phyloP scores from a whole-genome alignment of 768 basidiomycete genomes.

The Terana coerulea region DNA sequence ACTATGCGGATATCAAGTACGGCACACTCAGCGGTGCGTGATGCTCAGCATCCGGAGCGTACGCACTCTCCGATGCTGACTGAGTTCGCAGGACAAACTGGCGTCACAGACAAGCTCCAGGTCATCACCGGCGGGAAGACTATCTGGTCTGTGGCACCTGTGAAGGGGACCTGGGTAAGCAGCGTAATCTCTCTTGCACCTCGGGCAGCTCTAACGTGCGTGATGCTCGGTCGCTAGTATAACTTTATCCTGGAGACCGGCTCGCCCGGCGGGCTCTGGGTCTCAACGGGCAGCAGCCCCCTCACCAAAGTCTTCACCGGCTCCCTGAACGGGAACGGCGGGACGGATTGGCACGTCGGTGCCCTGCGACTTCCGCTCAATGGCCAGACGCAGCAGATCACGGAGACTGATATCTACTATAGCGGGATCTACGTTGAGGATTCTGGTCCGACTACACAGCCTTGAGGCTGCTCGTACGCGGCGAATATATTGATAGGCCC shows the following conservation, averaged over 20 bases:
- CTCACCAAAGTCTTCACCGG: constrained; percentile 20
- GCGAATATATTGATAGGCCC: no score
- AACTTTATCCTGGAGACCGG: constrained; percentile 20
- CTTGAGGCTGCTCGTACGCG: no score
- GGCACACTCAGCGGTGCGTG: constrained; percentile 16
- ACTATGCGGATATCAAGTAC: constrained; percentile 22
- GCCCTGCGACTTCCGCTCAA: constrained; percentile 20
- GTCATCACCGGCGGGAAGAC: constrained; percentile 21
- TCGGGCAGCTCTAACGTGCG: not conserved
- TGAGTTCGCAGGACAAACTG: constrained; percentile 17
- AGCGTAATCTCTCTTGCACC: not conserved
- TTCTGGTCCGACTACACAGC: constrained; percentile 19
- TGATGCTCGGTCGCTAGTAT: constrained; percentile 7
- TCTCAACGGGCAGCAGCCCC: constrained; percentile 18
- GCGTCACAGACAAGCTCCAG: constrained; percentile 19
- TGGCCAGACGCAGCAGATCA: constrained; percentile 16
- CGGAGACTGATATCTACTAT: constrained; percentile 19
- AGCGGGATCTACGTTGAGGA: constrained; percentile 20
- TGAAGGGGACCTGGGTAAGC: constrained; percentile 22
- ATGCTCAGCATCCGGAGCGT: no score
- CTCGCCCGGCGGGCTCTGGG: constrained; percentile 24
- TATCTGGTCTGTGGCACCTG: constrained; percentile 21
- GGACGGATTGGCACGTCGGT: constrained; percentile 22
- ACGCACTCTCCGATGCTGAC: no score
- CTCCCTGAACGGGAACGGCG: constrained; percentile 19